Conservation (phyloP, 495 filamentous ascomycete genomes). For the Hyaloscypha variabilis region DNA sequence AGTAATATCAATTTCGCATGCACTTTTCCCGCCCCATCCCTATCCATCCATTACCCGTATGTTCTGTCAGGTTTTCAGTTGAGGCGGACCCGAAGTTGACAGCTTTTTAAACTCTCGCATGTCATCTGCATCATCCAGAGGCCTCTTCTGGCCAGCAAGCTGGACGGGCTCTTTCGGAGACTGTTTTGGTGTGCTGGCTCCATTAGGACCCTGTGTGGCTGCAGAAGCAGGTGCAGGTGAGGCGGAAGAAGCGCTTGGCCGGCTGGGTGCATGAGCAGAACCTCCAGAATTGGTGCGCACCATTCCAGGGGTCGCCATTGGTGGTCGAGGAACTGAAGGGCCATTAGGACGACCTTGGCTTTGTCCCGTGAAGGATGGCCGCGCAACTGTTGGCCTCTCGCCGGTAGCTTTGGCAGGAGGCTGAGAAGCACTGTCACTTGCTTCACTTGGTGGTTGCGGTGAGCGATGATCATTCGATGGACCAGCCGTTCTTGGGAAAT, state of each 20-base stretch:
- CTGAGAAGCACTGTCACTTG: slow-evolving; percentile 14
- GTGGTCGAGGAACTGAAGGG: slow-evolving; percentile 29
- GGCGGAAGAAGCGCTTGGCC: slow-evolving; percentile 21
- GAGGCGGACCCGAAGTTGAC: slow-evolving; percentile 24
- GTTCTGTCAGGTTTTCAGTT: slow-evolving; percentile 27
- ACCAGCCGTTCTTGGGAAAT: background rate
- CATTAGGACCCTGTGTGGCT: slow-evolving; percentile 20
- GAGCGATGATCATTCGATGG: background rate
- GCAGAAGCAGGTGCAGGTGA: slow-evolving; percentile 26
- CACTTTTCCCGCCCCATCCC: background rate
- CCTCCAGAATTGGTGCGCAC: slow-evolving; percentile 25
- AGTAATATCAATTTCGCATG: background rate
- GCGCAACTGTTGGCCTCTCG: slow-evolving; percentile 19
- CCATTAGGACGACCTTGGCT: slow-evolving; percentile 23
- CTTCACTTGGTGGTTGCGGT: slow-evolving; percentile 11
- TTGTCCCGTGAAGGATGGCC: slow-evolving; percentile 29
- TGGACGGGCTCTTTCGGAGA: slow-evolving; percentile 17
- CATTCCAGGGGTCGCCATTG: slow-evolving; percentile 30
- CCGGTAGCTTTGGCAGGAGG: slow-evolving; percentile 10
- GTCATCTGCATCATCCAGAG: slow-evolving; percentile 29
- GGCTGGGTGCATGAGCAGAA: slow-evolving; percentile 18
- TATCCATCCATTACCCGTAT: background rate
- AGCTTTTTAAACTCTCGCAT: slow-evolving; percentile 28
- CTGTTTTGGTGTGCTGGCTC: slow-evolving; percentile 28
- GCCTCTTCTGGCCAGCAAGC: slow-evolving; percentile 27